Conservation (phyloP, 768 basidiomycete species). For the Lactarius trivialis region DNA sequence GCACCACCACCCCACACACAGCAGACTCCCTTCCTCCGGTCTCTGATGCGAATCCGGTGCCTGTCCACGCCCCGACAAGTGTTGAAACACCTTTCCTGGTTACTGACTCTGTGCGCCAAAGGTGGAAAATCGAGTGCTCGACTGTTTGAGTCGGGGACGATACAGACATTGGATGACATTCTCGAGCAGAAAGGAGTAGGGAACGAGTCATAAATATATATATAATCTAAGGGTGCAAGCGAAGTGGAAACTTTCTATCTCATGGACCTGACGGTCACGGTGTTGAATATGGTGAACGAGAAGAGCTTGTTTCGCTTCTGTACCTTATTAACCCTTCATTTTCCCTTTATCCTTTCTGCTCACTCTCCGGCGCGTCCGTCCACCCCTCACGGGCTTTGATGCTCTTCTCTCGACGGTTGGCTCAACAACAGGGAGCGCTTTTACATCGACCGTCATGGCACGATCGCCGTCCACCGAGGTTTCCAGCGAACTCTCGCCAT, state of each 20-base stretch:
- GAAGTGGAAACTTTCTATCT: neutral
- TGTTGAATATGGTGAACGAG: neutral
- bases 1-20: no score
- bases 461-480: neutral
- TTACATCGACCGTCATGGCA: neutral
- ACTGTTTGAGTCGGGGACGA: neutral
- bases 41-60: no score
- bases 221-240: neutral
- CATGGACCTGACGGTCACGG: no score
- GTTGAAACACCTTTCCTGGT: no score
- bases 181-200: neutral
- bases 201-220: neutral
- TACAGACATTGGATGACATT: neutral
- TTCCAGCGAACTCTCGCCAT: neutral
- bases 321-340: neutral
- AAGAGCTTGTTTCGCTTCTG: neutral
- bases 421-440: neutral
- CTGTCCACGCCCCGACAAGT: no score
- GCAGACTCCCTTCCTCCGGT: no score
- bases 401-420: neutral
- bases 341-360: neutral
- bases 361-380: neutral
- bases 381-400: neutral
- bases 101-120: no score
- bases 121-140: no score